Percentiles rank a stretch among this genome's conserved stretches.
Conservation (phyloP, 805 yeast species). For the Blastobotrys attinorum region DNA sequence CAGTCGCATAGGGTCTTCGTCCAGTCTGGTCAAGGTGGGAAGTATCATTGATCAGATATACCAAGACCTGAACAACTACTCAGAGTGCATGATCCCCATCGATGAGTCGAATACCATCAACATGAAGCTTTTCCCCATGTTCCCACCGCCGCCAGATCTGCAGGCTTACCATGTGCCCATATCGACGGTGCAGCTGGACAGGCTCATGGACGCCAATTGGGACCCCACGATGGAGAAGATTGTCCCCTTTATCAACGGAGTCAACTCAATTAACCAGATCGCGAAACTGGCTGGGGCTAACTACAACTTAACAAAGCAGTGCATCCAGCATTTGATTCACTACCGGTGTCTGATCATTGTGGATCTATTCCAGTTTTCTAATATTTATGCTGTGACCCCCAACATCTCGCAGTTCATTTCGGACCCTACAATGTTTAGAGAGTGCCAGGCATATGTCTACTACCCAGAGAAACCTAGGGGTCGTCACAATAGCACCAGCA, state of each 20-base stretch:
- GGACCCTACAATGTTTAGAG: conserved; percentile 59
- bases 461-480: conserved; percentile 11
- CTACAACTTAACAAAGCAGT: conserved; percentile 66
- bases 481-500: conserved; percentile 2
- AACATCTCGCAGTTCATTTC: conserved; percentile 59
- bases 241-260: conserved; percentile 78
- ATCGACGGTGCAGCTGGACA: conserved; percentile 66
- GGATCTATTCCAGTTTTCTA: conserved; percentile 84
- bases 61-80: conserved; percentile 89
- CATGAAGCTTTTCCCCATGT: conserved; percentile 86
- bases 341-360: conserved; percentile 76
- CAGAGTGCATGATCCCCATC: conserved; percentile 91
- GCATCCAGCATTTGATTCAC: conserved; percentile 85
- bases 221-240: conserved; percentile 93
- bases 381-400: conserved; percentile 84
- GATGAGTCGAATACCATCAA: conserved; percentile 86
- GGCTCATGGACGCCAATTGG: conserved; percentile 85
- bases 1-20: too few species aligned
- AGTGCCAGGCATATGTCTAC: conserved; percentile 74
- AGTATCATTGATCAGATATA: conserved; percentile 81
- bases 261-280: conserved; percentile 72
- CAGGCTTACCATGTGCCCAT: conserved; percentile 85
- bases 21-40: conserved; percentile 43
- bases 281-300: conserved; percentile 77
- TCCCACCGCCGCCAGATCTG: conserved; percentile 70